phyloP scores from a whole-genome alignment of 768 basidiomycete species.

The Leccinum sublutescens region DNA sequence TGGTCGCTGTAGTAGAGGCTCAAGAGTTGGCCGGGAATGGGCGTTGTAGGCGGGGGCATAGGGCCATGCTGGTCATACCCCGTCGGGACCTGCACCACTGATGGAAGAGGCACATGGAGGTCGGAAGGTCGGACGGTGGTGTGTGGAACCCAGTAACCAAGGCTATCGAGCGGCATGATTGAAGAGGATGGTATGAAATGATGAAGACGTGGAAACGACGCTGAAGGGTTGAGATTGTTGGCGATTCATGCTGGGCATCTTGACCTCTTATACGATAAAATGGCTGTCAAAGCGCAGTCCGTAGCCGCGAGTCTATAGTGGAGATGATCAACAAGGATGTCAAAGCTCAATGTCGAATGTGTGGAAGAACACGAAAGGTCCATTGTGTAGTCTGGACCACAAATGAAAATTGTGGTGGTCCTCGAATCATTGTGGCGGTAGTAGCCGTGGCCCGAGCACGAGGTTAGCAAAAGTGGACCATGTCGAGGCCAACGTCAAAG shows the following conservation, averaged over 20 bases:
- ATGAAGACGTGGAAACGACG: not conserved
- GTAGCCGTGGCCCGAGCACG: slow-evolving; percentile 1
- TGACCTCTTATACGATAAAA: slow-evolving; percentile 4
- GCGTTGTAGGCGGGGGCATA: not conserved
- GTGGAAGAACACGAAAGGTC: not conserved
- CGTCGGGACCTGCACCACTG: not conserved
- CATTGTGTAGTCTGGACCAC: slow-evolving; percentile 1
- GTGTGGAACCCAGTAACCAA: slow-evolving; percentile 4
- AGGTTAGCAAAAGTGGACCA: not conserved
- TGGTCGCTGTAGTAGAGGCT: not conserved
- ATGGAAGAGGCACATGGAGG: not conserved
- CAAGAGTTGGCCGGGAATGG: slow-evolving; percentile 10
- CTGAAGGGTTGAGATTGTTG: not conserved
- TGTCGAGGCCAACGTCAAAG: not conserved
- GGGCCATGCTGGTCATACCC: not conserved
- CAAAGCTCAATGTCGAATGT: slow-evolving; percentile 1
- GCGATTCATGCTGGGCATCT: not conserved
- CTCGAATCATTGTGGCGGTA: not conserved
- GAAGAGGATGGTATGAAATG: not conserved
- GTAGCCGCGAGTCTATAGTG: not conserved
- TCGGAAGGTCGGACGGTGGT: slow-evolving; percentile 1
- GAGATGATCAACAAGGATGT: slow-evolving; percentile 3
- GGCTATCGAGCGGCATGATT: slow-evolving; percentile 6
- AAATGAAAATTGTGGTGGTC: not conserved
- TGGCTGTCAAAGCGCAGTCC: not conserved